Evolutionary conservation across 2,329 filamentous ascomycete genomes (phyloP).

Genomic region (Epicoccum nigrum): DNA sequence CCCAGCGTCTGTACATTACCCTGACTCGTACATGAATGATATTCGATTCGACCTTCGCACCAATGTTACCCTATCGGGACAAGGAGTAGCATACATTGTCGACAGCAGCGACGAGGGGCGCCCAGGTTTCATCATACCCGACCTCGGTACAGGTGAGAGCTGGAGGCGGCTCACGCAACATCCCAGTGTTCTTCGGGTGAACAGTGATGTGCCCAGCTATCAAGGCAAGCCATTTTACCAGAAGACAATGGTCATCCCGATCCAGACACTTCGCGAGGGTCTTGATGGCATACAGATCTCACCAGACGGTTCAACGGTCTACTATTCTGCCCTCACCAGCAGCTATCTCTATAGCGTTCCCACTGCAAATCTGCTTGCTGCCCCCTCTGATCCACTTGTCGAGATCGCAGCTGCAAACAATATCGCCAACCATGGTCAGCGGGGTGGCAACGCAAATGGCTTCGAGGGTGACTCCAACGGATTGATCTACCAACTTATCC

Average conservation of each 20-base stretch:
- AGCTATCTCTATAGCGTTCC: constrained; percentile 55
- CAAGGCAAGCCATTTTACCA: constrained; percentile 55
- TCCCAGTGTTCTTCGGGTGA: constrained; percentile 44
- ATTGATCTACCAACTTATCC: constrained; percentile 56
- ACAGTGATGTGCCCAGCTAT: constrained; percentile 54
- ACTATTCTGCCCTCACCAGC: constrained; percentile 52
- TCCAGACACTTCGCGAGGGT: constrained; percentile 52
- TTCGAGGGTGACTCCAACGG: constrained; percentile 58
- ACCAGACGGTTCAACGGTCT: constrained; percentile 54
- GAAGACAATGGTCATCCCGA: constrained; percentile 36
- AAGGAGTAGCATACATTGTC: constrained; percentile 59
- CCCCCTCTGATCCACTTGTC: constrained; percentile 50
- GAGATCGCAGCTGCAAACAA: constrained; percentile 54
- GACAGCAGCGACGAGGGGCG: constrained; percentile 54
- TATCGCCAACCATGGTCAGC: constrained; percentile 54
- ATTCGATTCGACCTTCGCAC: constrained; percentile 58
- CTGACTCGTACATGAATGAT: constrained; percentile 59
- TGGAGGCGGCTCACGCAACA: constrained; percentile 56
- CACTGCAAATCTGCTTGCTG: constrained; percentile 50
- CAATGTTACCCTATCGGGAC: constrained; percentile 48
- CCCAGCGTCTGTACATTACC: constrained; percentile 51
- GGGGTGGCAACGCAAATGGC: constrained; percentile 57
- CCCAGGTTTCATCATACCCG: constrained; percentile 58
- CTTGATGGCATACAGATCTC: constrained; percentile 58
- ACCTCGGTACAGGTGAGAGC: constrained; percentile 55